These are phyloP conservation scores for Amanita rimosa DNA, from an alignment of 768 basidiomycete species.

Conservation along the genomic window DNA sequence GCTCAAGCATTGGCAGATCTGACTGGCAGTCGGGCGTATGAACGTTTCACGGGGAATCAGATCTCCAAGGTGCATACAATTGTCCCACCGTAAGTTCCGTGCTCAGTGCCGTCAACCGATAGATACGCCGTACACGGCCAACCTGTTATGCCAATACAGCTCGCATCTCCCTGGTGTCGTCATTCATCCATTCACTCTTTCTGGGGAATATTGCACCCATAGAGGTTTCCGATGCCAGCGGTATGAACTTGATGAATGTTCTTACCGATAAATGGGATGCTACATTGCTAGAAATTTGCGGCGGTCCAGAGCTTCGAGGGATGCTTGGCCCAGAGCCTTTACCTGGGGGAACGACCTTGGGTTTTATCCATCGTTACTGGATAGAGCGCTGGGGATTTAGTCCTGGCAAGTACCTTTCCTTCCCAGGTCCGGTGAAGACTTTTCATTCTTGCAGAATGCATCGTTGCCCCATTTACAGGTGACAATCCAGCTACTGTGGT, in stretches of 20 bases:
- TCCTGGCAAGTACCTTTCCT: slow-evolving; percentile 29
- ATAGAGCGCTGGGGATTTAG: slow-evolving; percentile 65
- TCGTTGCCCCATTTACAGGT: slow-evolving; percentile 78
- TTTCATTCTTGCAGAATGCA: slow-evolving; percentile 40
- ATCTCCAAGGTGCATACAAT: slow-evolving; percentile 48
- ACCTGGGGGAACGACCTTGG: slow-evolving; percentile 56
- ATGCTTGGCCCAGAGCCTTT: slow-evolving; percentile 75
- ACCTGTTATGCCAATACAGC: slow-evolving; percentile 46
- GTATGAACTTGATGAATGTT: slow-evolving; percentile 84
- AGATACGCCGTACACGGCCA: slow-evolving; percentile 49
- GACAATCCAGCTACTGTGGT: slow-evolving; percentile 85
- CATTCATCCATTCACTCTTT: slow-evolving; percentile 77
- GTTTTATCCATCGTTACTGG: slow-evolving; percentile 61
- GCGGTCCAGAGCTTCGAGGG: slow-evolving; percentile 48
- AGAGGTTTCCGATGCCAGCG: slow-evolving; percentile 82
- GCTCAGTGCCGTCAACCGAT: slow-evolving; percentile 3
- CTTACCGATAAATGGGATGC: slow-evolving; percentile 67
- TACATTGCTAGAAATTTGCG: slow-evolving; percentile 51
- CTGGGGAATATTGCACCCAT: slow-evolving; percentile 68
- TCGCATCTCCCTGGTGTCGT: slow-evolving; percentile 71
- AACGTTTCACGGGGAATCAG: slow-evolving; percentile 82
- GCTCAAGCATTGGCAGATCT: slow-evolving; percentile 60
- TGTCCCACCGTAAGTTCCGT: background rate
- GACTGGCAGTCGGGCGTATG: slow-evolving; percentile 77
- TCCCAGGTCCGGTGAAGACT: background rate